phyloP scores from a whole-genome alignment of 495 filamentous ascomycete species.

The Cenococcum geophilum region DNA sequence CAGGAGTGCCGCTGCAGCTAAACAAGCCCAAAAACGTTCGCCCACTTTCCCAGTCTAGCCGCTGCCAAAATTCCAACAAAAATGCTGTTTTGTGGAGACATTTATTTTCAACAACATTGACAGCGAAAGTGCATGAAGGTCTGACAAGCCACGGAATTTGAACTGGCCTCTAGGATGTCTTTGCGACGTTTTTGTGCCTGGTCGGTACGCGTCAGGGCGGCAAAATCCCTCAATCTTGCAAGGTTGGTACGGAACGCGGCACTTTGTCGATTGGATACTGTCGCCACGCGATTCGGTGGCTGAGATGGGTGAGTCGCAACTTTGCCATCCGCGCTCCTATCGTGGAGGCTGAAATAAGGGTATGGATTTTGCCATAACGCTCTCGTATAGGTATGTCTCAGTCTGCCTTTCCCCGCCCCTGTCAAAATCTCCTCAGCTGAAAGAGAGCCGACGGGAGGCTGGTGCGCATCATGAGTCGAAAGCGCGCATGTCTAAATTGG shows the following conservation, averaged over 20 bases:
- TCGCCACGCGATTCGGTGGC: neutral
- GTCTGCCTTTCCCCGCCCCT: slow-evolving; percentile 11
- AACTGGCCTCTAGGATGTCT: slow-evolving; percentile 1
- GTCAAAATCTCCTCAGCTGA: neutral
- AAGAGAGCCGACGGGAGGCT: slow-evolving; percentile 1
- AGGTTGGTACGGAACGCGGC: neutral
- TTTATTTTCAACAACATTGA: neutral
- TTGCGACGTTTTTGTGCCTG: slow-evolving; percentile 1
- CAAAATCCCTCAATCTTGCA: slow-evolving; percentile 12
- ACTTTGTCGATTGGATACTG: neutral
- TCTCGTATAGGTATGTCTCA: slow-evolving; percentile 9
- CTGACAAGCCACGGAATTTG: neutral
- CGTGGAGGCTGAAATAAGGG: neutral
- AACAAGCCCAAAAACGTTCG: neutral
- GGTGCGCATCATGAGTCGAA: slow-evolving; percentile 7
- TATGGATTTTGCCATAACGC: slow-evolving; percentile 6
- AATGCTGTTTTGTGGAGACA: slow-evolving; percentile 5
- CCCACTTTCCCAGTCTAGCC: slow-evolving; percentile 18
- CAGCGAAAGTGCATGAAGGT: slow-evolving; percentile 4
- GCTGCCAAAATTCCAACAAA: slow-evolving; percentile 16
- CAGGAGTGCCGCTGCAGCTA: slow-evolving; percentile 4
- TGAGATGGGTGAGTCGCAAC: neutral
- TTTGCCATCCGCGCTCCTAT: neutral
- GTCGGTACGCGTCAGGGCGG: slow-evolving; percentile 10
- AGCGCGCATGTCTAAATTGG: slow-evolving; percentile 9